phyloP scores from a whole-genome alignment of 495 filamentous ascomycete species.

The Aspergillus ostianus region DNA sequence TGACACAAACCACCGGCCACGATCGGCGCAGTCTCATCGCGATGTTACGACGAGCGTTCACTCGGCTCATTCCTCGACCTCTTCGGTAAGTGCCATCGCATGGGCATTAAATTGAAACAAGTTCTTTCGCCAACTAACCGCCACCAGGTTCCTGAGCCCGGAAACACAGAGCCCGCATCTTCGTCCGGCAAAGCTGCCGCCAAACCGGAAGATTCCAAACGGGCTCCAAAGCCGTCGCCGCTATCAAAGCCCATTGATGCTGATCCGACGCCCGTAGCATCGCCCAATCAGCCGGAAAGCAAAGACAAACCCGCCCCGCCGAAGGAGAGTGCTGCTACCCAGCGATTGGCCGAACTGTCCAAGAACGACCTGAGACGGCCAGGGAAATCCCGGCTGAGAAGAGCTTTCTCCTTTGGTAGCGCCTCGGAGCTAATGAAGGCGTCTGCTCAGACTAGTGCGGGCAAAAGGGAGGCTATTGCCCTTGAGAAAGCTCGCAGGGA shows the following conservation, averaged over 20 bases:
- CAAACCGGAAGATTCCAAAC: conserved; percentile 70
- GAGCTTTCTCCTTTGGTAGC: conserved; percentile 97
- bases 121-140: not conserved
- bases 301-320: conserved; percentile 27
- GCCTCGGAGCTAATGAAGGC: conserved; percentile 84
- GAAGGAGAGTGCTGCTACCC: conserved; percentile 66
- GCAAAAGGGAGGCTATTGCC: conserved; percentile 52
- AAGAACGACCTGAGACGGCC: conserved; percentile 70
- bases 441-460: conserved; percentile 62
- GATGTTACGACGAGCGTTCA: conserved; percentile 57
- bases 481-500: conserved; percentile 70
- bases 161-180: conserved; percentile 12
- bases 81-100: conserved; percentile 52
- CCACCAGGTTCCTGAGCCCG: conserved; percentile 16
- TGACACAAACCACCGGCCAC: conserved; percentile 40
- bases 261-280: conserved; percentile 38
- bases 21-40: conserved; percentile 56
- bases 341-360: conserved; percentile 75
- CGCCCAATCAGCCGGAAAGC: conserved; percentile 16
- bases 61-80: conserved; percentile 48
- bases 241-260: conserved; percentile 78
- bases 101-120: no score
- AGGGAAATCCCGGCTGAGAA: conserved; percentile 81
- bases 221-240: conserved; percentile 75
- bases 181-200: conserved; percentile 57